phyloP scores from a whole-genome alignment of 2,329 filamentous ascomycete species.

The Pyricularia pennisetigena region DNA sequence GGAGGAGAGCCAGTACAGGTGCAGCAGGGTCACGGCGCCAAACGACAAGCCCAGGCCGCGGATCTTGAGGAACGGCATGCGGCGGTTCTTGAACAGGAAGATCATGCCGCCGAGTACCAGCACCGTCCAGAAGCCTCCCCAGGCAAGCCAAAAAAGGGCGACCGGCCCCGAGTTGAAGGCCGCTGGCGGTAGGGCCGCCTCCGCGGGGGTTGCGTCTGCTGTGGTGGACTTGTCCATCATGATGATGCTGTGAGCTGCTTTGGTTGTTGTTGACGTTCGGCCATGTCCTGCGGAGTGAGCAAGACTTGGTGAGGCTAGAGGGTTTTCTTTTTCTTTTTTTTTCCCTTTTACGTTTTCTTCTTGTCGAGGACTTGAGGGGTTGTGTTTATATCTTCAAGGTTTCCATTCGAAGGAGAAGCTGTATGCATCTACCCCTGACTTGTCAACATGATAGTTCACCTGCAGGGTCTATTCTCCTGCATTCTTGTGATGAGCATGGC shows the following conservation, averaged over 20 bases:
- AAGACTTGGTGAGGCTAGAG: not conserved
- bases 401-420: not conserved
- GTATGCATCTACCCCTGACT: not conserved
- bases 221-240: not conserved
- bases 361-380: not conserved
- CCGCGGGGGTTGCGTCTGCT: too few species aligned
- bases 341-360: too few species aligned
- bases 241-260: not conserved
- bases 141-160: not conserved
- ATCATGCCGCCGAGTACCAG: not conserved
- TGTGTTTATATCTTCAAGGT: not conserved
- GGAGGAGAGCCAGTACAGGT: constrained; percentile 27
- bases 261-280: not conserved
- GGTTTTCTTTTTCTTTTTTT: too few species aligned
- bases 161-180: not conserved
- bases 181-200: not conserved
- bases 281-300: not conserved
- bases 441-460: not conserved
- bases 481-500: not conserved
- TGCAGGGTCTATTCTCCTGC: not conserved
- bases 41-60: constrained; percentile 30
- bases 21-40: constrained; percentile 25
- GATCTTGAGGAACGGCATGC: constrained; percentile 20
- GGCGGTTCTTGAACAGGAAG: not conserved
- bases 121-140: not conserved